Base-by-base conservation (phyloP, 805 yeast genomes). In the Candida silvicultrix region DNA sequence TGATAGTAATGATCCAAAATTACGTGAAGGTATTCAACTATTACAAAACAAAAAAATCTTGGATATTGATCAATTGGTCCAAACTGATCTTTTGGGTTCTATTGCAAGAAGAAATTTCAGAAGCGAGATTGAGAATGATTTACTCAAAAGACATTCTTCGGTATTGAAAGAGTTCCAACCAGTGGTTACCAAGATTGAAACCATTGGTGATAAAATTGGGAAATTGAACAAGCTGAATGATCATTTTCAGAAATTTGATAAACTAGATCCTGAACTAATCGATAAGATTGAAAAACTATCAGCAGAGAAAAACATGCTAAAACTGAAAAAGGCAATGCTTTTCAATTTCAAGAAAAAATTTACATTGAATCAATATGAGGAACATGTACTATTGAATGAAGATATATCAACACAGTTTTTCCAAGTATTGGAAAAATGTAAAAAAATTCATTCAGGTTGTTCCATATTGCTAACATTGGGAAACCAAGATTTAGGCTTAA, bases 311-410 rank as follows among this genome's bases (percentile, higher is more conserved):
- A 55, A 52, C 14, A 35, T 52, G 15, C 19, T 59, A 2, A 36
- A 45, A 5, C 51, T 83, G 42, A 79, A 83, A 54, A 81, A 77
- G 56, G 62, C 69, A 34, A 56, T 86, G 1, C 62, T 86, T 37
- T 54, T 63, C 0, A 71, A 74, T 25, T 77, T 85, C 53, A 79
- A 81, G 50, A 70, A 73, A 4, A 76, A 77, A 46, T 88, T 85
- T 58, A 78, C 90, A 0, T 62, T 92, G 39, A 75, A 75, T 39
- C 90, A 83, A 49, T 76, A 78, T 46, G 97, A 92, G 53, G 82
- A 80, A 40, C 84, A 77, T 54, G 63, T 75, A 7, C 66, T 90
- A 36, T 59, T 63, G 20, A 70, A 73, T 57, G 58, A 67, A 45
- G 46, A 59, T 16, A 49, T 75, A 10, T 66, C 70, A 36, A 67